These are phyloP conservation scores for Linderniella brevidens DNA, from an alignment of 257 asterid genomes.

Conservation along the genomic window DNA sequence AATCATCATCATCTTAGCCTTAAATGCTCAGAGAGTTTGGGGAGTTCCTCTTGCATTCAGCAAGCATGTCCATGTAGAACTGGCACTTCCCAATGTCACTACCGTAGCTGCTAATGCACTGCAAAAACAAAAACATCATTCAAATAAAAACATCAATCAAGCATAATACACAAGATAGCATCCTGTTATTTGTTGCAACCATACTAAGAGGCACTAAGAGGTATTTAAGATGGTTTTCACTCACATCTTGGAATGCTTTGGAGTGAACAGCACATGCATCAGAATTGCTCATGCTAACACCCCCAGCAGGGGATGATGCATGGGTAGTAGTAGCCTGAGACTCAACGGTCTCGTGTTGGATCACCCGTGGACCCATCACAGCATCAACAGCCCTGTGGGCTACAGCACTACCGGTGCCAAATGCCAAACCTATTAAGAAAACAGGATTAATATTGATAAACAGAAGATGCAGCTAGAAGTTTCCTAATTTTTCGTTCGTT, in stretches of 20 bases:
- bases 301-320: constrained; percentile 28
- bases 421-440: constrained; percentile 48
- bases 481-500: not conserved
- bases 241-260: constrained; percentile 86
- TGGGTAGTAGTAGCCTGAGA: constrained; percentile 20
- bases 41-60: constrained; percentile 3
- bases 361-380: constrained; percentile 71
- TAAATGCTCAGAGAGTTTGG: too few relatives aligned
- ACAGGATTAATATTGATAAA: not conserved
- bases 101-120: not conserved
- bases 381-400: constrained; percentile 90
- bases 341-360: constrained; percentile 66
- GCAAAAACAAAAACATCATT: not conserved
- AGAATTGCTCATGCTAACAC: constrained; percentile 25
- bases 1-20: too few relatives aligned
- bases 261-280: constrained; percentile 50
- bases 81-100: constrained; percentile 3
- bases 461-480: not conserved
- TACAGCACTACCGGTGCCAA: constrained; percentile 80
- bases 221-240: constrained; percentile 3
- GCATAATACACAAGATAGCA: too few relatives aligned
- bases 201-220: too few relatives aligned
- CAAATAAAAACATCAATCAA: too few relatives aligned
- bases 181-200: too few relatives aligned
- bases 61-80: constrained; percentile 7